Evolutionary conservation across 345 rosid species (phyloP).

Genomic region (Salix caprea): DNA sequence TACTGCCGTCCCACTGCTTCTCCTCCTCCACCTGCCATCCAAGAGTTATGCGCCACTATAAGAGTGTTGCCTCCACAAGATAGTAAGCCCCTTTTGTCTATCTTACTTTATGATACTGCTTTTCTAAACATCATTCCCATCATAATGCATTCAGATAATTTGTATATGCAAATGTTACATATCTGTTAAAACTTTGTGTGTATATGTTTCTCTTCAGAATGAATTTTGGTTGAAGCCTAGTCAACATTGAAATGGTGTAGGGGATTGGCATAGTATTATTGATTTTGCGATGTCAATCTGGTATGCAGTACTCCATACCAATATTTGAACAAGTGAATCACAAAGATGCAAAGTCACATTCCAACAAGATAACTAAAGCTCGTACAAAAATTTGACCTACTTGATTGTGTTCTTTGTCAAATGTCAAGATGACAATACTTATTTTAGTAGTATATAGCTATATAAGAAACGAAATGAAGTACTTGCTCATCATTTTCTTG

Average conservation of each 20-base stretch:
- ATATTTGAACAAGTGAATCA: not conserved
- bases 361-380: not conserved
- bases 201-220: not conserved
- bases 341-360: not conserved
- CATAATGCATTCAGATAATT: not conserved
- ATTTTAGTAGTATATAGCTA: not conserved
- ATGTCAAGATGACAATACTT: not conserved
- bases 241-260: not conserved
- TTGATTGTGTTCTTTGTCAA: not conserved
- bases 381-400: not conserved
- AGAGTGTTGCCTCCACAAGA: constrained; percentile 85
- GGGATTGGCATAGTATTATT: not conserved
- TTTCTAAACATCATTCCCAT: not conserved
- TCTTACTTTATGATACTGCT: not conserved
- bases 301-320: not conserved
- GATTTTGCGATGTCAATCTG: not conserved
- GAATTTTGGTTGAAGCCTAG: not conserved
- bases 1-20: constrained; percentile 96
- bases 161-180: not conserved
- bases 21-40: constrained; percentile 94
- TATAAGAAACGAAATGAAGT: not conserved
- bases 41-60: constrained; percentile 83
- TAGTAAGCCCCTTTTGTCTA: constrained; percentile 45
- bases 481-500: not conserved
- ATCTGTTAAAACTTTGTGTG: not conserved